Conservation (phyloP, 768 basidiomycete species). For the Collybia mongolica region DNA sequence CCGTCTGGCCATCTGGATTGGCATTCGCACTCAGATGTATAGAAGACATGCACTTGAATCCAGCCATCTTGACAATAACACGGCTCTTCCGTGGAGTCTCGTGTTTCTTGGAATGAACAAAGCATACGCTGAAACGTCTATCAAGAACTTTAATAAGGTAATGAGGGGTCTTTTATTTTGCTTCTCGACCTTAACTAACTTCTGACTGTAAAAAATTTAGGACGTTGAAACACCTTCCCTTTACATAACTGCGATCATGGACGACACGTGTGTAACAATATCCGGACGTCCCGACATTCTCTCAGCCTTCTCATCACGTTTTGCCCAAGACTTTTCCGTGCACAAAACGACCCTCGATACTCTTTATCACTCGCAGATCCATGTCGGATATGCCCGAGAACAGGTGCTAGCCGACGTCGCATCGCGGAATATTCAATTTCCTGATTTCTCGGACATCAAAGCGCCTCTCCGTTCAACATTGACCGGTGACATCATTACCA, state of each 20-base stretch:
- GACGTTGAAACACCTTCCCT: conserved; percentile 22
- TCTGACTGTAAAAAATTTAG: conserved; percentile 10
- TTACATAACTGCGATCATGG: conserved; percentile 51
- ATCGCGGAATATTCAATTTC: conserved; percentile 48
- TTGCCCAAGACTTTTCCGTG: conserved; percentile 32
- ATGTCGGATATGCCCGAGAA: conserved; percentile 28
- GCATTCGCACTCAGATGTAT: conserved; percentile 39
- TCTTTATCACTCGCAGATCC: conserved; percentile 49
- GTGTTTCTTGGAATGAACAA: conserved; percentile 24
- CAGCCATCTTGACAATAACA: conserved; percentile 23
- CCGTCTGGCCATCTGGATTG: conserved; percentile 53
- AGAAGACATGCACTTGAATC: conserved; percentile 16
- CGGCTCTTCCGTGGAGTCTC: conserved; percentile 21
- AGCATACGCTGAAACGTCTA: conserved; percentile 24
- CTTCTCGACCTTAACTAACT: conserved; percentile 7
- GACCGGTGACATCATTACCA: conserved; percentile 34
- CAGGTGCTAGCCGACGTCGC: conserved; percentile 43
- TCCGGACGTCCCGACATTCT: conserved; percentile 58
- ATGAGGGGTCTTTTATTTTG: background rate
- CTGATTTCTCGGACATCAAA: conserved; percentile 43
- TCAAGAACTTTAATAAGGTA: conserved; percentile 17
- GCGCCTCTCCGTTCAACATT: conserved; percentile 47
- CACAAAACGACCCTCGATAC: conserved; percentile 46
- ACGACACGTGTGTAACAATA: conserved; percentile 47
- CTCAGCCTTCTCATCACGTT: conserved; percentile 34